Percentiles rank a stretch among this genome's conserved stretches.
These are phyloP conservation scores for Tetrahymena elliotti DNA, from an alignment of 73 alveolate genomes.

Conservation along the genomic window DNA sequence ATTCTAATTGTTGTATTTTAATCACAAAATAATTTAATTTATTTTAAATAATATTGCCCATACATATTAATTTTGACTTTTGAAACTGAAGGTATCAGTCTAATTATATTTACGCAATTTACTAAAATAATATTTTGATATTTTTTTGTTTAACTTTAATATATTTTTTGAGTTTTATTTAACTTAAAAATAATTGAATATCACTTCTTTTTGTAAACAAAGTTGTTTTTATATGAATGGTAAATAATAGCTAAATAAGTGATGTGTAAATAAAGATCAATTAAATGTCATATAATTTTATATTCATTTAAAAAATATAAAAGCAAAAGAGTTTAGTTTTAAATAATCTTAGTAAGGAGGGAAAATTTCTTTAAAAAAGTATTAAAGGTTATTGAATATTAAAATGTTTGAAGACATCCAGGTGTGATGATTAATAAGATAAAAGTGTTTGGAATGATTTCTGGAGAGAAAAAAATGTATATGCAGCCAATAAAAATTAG, in stretches of 20 bases:
- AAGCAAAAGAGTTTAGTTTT: neutral
- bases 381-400: neutral
- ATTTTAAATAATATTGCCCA: neutral
- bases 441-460: neutral
- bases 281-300: too few species aligned
- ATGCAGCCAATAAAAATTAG: neutral
- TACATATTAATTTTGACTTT: neutral
- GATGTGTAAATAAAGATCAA: too few species aligned
- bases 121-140: too few species aligned
- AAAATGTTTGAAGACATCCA: neutral
- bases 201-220: too few species aligned
- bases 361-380: neutral
- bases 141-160: neutral
- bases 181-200: neutral
- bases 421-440: neutral
- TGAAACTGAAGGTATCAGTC: neutral
- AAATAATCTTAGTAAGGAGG: neutral
- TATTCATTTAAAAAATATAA: too few species aligned
- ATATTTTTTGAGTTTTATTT: too few species aligned
- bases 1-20: too few species aligned
- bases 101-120: neutral
- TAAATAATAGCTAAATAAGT: too few species aligned
- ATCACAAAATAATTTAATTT: too few species aligned
- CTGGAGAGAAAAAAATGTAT: neutral
- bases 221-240: too few species aligned